Conservation (phyloP, 176 grass and related monocot species). For the Oryza australiensis region DNA sequence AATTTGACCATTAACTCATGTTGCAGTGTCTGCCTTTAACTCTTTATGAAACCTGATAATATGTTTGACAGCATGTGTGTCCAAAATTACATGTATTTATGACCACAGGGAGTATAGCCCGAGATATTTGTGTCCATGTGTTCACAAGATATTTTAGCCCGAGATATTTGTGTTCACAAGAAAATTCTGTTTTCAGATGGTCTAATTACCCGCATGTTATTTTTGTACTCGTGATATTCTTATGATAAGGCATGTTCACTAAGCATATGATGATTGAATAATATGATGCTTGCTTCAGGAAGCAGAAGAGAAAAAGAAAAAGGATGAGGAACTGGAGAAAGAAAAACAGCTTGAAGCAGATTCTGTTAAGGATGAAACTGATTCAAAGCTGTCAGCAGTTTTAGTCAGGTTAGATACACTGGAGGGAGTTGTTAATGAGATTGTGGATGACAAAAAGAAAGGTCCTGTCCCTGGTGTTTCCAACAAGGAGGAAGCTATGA, state of each 20-base stretch:
- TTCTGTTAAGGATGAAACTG: constrained; percentile 55
- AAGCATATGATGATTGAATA: not conserved
- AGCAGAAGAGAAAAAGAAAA: constrained; percentile 71
- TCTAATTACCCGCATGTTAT: not conserved
- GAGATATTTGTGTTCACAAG: not conserved
- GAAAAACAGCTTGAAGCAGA: constrained; percentile 61
- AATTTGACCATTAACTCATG: not conserved
- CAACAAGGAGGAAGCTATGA: constrained; percentile 14
- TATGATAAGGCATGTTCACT: not conserved
- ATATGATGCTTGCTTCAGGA: constrained; percentile 56
- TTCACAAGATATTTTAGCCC: too few relatives aligned
- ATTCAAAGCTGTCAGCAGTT: constrained; percentile 58
- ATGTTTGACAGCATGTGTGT: not conserved
- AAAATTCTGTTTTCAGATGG: not conserved
- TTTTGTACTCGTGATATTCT: not conserved
- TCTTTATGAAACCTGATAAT: not conserved
- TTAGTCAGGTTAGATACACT: constrained; percentile 70
- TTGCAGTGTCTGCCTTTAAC: not conserved
- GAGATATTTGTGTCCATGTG: not conserved
- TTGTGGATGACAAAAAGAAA: constrained; percentile 64
- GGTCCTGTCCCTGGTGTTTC: constrained; percentile 3
- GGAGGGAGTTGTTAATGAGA: constrained; percentile 67
- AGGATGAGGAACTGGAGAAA: constrained; percentile 59
- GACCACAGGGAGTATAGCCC: not conserved
- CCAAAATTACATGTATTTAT: not conserved